Evolutionary conservation across 2,329 filamentous ascomycete species (phyloP).

Genomic region (Thielaviopsis euricoi): DNA sequence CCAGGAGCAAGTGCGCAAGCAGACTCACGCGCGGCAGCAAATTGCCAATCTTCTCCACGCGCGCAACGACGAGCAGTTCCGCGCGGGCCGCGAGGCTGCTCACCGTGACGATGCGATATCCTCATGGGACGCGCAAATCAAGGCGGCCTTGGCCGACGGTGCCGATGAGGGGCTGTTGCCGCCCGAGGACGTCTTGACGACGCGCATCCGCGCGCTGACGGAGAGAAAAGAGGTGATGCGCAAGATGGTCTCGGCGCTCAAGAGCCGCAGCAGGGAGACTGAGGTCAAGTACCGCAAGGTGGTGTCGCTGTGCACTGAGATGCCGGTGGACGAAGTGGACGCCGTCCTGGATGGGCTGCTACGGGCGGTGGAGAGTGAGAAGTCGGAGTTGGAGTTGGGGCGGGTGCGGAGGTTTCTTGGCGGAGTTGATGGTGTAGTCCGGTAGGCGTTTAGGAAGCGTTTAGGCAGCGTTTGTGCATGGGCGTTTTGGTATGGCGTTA

Average conservation of each 20-base stretch:
- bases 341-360: slow-evolving; percentile 62
- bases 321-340: slow-evolving; percentile 65
- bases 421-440: slow-evolving; percentile 51
- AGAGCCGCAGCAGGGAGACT: slow-evolving; percentile 65
- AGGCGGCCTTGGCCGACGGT: slow-evolving; percentile 25
- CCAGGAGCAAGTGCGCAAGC: slow-evolving; percentile 45
- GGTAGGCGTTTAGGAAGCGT: slow-evolving; percentile 14
- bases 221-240: slow-evolving; percentile 50
- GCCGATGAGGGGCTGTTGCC: slow-evolving; percentile 34
- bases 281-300: slow-evolving; percentile 80
- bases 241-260: slow-evolving; percentile 52
- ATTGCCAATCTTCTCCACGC: slow-evolving; percentile 64
- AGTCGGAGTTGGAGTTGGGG: slow-evolving; percentile 56
- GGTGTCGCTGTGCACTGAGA: slow-evolving; percentile 70
- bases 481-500: background rate
- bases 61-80: slow-evolving; percentile 50
- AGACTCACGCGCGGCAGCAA: slow-evolving; percentile 51
- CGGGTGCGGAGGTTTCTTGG: slow-evolving; percentile 65
- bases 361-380: slow-evolving; percentile 79
- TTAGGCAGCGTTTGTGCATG: background rate
- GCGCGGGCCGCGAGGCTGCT: slow-evolving; percentile 21
- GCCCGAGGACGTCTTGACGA: slow-evolving; percentile 42
- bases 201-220: slow-evolving; percentile 53
- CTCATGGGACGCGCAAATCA: slow-evolving; percentile 38
- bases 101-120: slow-evolving; percentile 28